Base-by-base conservation (phyloP, 768 basidiomycete species). In the Amyloporia xantha region DNA sequence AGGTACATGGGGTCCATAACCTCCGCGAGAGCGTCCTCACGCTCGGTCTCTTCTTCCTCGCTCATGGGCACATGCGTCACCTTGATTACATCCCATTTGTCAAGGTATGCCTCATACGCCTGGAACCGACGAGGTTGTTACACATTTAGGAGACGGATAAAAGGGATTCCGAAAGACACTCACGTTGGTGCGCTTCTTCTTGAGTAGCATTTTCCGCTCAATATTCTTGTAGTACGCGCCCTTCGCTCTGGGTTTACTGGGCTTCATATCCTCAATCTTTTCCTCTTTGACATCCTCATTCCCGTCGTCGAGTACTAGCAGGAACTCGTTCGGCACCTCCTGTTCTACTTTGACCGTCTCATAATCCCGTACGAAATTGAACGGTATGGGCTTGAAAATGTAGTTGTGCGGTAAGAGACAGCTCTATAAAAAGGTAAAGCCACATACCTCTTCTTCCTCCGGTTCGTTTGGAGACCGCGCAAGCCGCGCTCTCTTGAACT, bases 201-300 rank as follows among this genome's bases (percentile, higher is more conserved):
- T 91, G 36, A 92, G 71, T 20, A 79, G 72, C 82, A 91, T 91
- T 68, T 91, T 91, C 40, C 89, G 79, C 67, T 90, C 87, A 47
- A 92, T 89, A 60, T 83, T 84, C 67, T 90, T 92, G 68, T 91
- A 91, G 60, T 87, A 91, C 0, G 84, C 90, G n/a, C 85, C 89
- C 59, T 78, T 81, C 23, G 67, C 30, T 21, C 61, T 54, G 2
- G 45, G 60, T 57, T 74, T 72, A 12, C 50, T 57, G 62, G 43
- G 48, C 24, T 48, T 49, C 33, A n/a, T 7, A 24, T 49, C 41
- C 15, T 49, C 41, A 24, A 42, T 12, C 39, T 49, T 42, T 11
- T 56, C 58, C 19, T 60, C 55, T 25, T 69, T 59, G 24, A 41
- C n/a, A 23, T 67, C 66, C 20, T 65, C 60, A 10, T 70, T 58